Base-by-base conservation (phyloP, 1,284 basidiomycete genomes). In the Austroboletus novae-zelandiae region DNA sequence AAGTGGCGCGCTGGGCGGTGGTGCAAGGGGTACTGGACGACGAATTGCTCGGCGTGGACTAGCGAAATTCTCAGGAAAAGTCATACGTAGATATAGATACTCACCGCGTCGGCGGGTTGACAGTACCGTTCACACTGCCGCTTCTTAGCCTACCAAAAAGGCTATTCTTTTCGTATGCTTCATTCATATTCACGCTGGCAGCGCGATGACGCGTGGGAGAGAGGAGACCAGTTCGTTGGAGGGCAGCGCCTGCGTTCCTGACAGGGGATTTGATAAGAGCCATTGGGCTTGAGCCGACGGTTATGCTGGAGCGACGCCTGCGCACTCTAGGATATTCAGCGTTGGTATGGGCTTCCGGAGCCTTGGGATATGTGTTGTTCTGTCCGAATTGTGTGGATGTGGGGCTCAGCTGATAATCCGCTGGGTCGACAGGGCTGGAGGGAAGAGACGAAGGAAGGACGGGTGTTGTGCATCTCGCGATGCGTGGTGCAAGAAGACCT, bases 271-370 rank as follows among this genome's bases (percentile, higher is more conserved):
- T 79, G 55, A 83, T 78, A 20, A 68, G 60, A 39, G 70, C 71
- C 62, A 80, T 74, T 3, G 79, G 76, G 10, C 70, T 76, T 5
- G 69, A 65, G 5, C 61, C 71, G 32, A 77, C 51, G 4, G 76
- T 80, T 23, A 83, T 59, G 50, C 80, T 82, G n/a, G 78, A 80
- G 40, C 79, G 74, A 36, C 81, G 77, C 48, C 71, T 74, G 37
- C 81, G 74, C 29, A 78, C 69, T 25, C 68, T 70, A 20, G 65
- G 65, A 45, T 59, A 37, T 41, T 60, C 55, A 36, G 46, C 35
- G 31, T 47, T 51, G 27, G 50, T 25, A 14, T 45, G 32, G n/a
- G 53, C 47, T 35, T 45, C 45, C 47, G 18, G 40, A 48, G 43
- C 49, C 42, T 55, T 59, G 34, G 59, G 14, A 39, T 18, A 35